Conservation (phyloP, 345 rosid species). For the Citrus glauca region DNA sequence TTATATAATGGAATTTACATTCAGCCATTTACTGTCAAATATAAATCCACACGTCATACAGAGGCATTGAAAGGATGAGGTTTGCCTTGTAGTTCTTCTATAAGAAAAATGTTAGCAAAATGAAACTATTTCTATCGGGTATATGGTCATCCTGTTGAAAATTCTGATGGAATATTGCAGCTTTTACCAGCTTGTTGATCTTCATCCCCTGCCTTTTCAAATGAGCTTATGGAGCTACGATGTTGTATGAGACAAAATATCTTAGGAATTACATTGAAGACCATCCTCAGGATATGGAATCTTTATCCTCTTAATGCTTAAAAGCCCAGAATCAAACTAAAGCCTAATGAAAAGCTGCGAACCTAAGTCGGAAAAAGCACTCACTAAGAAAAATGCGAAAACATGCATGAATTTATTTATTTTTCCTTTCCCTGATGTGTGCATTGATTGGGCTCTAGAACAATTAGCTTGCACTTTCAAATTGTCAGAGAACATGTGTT, state of each 20-base stretch:
- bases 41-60: not conserved
- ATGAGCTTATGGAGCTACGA: not conserved
- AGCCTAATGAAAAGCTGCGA: not conserved
- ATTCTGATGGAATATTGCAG: not conserved
- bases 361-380: not conserved
- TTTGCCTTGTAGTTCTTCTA: not conserved
- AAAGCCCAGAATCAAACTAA: not conserved
- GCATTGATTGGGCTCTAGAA: not conserved
- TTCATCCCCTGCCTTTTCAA: not conserved
- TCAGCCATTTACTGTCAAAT: not conserved
- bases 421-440: not conserved
- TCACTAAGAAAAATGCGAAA: not conserved
- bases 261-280: not conserved
- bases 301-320: not conserved
- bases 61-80: not conserved
- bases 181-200: not conserved
- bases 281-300: not conserved
- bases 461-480: not conserved
- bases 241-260: not conserved
- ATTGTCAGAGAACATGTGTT: not conserved
- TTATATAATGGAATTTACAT: not conserved
- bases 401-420: not conserved
- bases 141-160: not conserved
- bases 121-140: not conserved
- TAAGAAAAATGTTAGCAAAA: not conserved